Base-by-base conservation (phyloP, 192 early-diverging fungal genomes). In the Coemansia javaensis region DNA sequence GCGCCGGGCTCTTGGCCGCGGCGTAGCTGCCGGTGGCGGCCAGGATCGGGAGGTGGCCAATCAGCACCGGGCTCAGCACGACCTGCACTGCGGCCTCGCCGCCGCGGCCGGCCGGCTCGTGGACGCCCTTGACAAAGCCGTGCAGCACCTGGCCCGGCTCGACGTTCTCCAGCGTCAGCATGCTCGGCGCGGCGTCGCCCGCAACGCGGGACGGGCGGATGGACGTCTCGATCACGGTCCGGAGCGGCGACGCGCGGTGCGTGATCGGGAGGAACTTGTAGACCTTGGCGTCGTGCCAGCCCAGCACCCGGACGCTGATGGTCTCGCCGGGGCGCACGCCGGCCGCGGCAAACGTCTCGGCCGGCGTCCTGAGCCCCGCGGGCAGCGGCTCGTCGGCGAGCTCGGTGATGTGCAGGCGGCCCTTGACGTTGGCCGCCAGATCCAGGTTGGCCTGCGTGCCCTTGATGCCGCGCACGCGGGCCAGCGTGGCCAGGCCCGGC, bases 381-480 rank as follows among this genome's bases (percentile, higher is more conserved):
- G 79, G 38, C 9, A 70, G 61, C 11, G 53, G 60, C 4, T 21
- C 46, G 45, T 86, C 83, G 31, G 58, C 53, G 2, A 85, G 56
- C 68, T 93, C 85, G n/a, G 84, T 80, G 32, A 83, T 53, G 50
- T 90, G 88, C 41, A 93, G 47, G 32, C 87, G 80, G 14, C 87
- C 90, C 51, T 81, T 79, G 21, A 90, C 54, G 50, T 87, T 85
- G 23, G 66, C 56, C 10, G 85, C 89, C 24, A 93, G 68, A 7
- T 47, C 50, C 23, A 93, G 47, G 35, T 85, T 84, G 42, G 82
- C 57, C 40, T 85, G 80, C 11, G 44, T 60, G 5, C 65, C 65
- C 31, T 80, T 79, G 53, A 83, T 66, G 27, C 60, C 46, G 8
- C 44, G 44, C 23, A 84, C 63, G 18, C 44, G 66, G 23, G 65